These are phyloP conservation scores for Ceratocystis huliohia DNA, from an alignment of 2,329 filamentous ascomycete genomes.

Conservation along the genomic window DNA sequence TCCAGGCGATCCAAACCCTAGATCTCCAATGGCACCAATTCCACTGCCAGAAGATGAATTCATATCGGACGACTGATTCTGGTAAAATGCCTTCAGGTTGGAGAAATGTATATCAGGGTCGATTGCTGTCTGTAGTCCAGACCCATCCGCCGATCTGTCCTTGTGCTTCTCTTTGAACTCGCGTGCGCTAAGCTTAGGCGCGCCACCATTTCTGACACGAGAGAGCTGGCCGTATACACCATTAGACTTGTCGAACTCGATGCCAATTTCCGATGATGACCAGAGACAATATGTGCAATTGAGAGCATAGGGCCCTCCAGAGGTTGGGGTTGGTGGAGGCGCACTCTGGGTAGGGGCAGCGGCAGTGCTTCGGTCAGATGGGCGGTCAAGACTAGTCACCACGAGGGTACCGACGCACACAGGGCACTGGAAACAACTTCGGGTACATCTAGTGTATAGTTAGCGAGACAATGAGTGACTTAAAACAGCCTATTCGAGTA, in stretches of 20 bases:
- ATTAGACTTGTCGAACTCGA: constrained; percentile 80
- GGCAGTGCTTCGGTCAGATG: constrained; percentile 34
- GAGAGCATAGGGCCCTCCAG: constrained; percentile 55
- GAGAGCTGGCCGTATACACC: constrained; percentile 72
- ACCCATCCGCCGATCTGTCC: constrained; percentile 29
- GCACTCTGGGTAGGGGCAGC: constrained; percentile 33
- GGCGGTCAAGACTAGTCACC: constrained; percentile 55
- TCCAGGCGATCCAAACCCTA: constrained; percentile 61
- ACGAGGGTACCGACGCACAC: constrained; percentile 63
- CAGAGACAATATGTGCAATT: constrained; percentile 87
- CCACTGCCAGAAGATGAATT: constrained; percentile 34
- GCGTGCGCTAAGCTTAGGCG: constrained; percentile 37
- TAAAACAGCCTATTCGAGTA: not conserved
- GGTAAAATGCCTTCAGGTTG: constrained; percentile 68
- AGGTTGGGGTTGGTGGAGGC: constrained; percentile 27
- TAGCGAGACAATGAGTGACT: not conserved
- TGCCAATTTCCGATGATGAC: constrained; percentile 77
- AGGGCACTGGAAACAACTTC: constrained; percentile 93
- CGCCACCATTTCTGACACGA: constrained; percentile 52
- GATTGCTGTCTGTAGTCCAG: constrained; percentile 35
- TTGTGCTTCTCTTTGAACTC: constrained; percentile 42
- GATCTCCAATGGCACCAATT: constrained; percentile 30
- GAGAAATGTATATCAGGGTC: constrained; percentile 60
- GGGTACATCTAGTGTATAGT: constrained; percentile 53
- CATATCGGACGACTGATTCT: constrained; percentile 57